Evolutionary conservation across 495 filamentous ascomycete species (phyloP).

Genomic region (Pseudevernia furfuracea): DNA sequence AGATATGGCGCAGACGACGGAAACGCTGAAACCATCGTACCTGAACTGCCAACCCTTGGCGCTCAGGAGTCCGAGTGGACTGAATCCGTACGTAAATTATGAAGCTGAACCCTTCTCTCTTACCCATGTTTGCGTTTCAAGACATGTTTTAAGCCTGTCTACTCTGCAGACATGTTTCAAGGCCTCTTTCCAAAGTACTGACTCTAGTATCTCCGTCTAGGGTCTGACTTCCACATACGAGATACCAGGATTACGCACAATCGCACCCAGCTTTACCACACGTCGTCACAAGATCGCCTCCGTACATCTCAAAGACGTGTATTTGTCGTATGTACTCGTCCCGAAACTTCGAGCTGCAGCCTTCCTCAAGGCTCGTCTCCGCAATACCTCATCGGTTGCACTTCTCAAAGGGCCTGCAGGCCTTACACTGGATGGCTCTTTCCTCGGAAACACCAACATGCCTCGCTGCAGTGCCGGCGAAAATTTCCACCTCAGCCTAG

Average conservation of each 20-base stretch:
- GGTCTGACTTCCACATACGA: constrained; percentile 57
- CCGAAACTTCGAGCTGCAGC: constrained; percentile 60
- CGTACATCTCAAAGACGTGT: constrained; percentile 32
- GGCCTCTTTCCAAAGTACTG: no score
- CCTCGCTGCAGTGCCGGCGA: constrained; percentile 55
- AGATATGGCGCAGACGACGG: background rate
- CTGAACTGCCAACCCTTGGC: constrained; percentile 20
- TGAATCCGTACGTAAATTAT: constrained; percentile 24
- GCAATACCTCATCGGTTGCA: constrained; percentile 50
- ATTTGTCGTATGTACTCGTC: constrained; percentile 47
- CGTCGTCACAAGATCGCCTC: constrained; percentile 42
- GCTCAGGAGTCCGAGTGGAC: constrained; percentile 32
- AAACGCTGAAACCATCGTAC: constrained; percentile 20
- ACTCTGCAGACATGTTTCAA: no score
- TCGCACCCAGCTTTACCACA: constrained; percentile 34
- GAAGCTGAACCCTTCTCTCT: background rate
- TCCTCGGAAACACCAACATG: constrained; percentile 54
- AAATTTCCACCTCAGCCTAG: constrained; percentile 52
- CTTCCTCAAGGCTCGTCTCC: constrained; percentile 57
- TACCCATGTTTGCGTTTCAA: background rate
- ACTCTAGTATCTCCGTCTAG: background rate
- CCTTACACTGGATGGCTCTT: constrained; percentile 60
- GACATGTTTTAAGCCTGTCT: no score
- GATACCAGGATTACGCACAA: constrained; percentile 45
- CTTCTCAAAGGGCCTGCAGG: constrained; percentile 54